These are phyloP conservation scores for Tanacetum coccineum DNA, from an alignment of 129 eudicot species.

Conservation along the genomic window DNA sequence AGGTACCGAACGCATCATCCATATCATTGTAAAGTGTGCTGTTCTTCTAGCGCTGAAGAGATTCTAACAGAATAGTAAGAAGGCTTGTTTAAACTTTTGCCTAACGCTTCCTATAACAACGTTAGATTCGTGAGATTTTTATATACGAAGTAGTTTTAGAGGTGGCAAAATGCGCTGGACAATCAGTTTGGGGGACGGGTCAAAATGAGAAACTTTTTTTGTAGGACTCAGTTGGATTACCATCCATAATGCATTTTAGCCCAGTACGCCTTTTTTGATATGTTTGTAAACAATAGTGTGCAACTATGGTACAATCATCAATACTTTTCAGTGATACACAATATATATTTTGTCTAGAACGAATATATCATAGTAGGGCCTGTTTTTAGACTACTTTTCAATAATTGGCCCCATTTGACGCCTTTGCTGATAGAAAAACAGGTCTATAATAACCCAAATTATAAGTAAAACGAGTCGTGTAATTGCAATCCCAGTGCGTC, in stretches of 20 bases:
- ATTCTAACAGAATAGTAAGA: slow-evolving; percentile 82
- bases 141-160: not conserved
- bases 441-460: too few species aligned
- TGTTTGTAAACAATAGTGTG: not conserved
- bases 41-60: slow-evolving; percentile 83
- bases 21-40: slow-evolving; percentile 62
- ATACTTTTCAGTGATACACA: not conserved
- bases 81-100: slow-evolving; percentile 77
- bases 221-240: too few species aligned
- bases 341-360: not conserved
- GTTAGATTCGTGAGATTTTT: slow-evolving; percentile 25
- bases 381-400: too few species aligned
- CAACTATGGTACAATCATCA: not conserved
- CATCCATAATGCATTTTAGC: not conserved
- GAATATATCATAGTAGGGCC: too few species aligned
- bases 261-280: not conserved
- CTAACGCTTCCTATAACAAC: slow-evolving; percentile 77
- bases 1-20: slow-evolving; percentile 76
- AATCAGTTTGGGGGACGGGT: not conserved
- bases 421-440: not conserved
- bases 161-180: not conserved
- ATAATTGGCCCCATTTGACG: not conserved
- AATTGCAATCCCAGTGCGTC: not conserved
- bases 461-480: not conserved
- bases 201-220: not conserved